Conservation (phyloP, 805 yeast genomes). For the Danielia reshetovae region DNA sequence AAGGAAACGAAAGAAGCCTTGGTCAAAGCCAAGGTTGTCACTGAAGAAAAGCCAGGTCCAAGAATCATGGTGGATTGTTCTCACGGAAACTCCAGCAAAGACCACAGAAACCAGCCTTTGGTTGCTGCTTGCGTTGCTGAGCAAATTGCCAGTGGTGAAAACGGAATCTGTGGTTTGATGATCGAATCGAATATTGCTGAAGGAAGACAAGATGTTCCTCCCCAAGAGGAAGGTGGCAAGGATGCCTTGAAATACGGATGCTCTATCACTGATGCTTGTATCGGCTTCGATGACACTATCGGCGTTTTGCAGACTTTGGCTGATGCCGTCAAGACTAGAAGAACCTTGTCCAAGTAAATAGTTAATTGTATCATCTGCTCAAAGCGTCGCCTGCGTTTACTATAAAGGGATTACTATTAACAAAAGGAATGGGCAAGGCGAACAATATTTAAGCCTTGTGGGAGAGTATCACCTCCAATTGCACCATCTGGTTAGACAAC, state of each 20-base stretch:
- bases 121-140: conserved; percentile 80
- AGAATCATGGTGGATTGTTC: conserved; percentile 92
- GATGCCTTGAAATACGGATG: conserved; percentile 83
- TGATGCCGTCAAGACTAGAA: conserved; percentile 78
- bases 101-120: conserved; percentile 91
- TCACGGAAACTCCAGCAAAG: conserved; percentile 94
- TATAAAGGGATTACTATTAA: too few species aligned
- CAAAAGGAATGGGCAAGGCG: too few species aligned
- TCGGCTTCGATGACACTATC: conserved; percentile 85
- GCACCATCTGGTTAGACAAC: conserved; percentile 21
- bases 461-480: conserved; percentile 15
- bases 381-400: neutral
- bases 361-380: too few species aligned
- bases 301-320: conserved; percentile 75
- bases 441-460: neutral
- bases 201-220: conserved; percentile 84
- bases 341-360: too few species aligned
- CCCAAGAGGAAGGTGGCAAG: conserved; percentile 42
- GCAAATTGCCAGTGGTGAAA: conserved; percentile 80
- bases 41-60: conserved; percentile 45
- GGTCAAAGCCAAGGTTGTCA: conserved; percentile 40
- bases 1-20: conserved; percentile 67
- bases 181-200: conserved; percentile 89
- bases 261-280: conserved; percentile 96
- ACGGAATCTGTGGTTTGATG: conserved; percentile 85